Conservation (phyloP, 371 early-diverging fungal species). For the Actinomortierella wolfii region DNA sequence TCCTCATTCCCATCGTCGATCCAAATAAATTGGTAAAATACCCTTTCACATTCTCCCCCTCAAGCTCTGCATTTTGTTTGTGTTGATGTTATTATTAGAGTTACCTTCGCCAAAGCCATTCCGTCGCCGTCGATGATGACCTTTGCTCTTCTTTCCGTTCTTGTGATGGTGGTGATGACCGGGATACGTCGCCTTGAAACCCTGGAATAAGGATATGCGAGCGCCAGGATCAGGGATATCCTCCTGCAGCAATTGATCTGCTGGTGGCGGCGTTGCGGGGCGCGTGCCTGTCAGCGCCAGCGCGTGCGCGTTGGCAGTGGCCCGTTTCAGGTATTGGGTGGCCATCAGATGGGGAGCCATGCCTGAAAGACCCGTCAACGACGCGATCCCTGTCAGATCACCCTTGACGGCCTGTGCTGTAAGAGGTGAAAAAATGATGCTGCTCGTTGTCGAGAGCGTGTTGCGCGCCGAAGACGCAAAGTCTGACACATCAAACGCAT, state of each 20-base stretch:
- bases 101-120: conserved; percentile 40
- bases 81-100: conserved; percentile 6
- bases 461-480: conserved; percentile 38
- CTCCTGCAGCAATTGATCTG: conserved; percentile 51
- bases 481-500: conserved; percentile 33
- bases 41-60: conserved; percentile 4
- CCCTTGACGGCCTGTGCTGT: conserved; percentile 48
- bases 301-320: conserved; percentile 33
- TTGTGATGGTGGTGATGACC: conserved; percentile 25
- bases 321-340: conserved; percentile 41
- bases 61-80: neutral
- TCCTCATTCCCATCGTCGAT: no score
- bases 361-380: conserved; percentile 35
- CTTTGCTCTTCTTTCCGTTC: conserved; percentile 35
- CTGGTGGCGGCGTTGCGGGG: conserved; percentile 16
- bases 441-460: conserved; percentile 42
- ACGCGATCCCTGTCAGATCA: conserved; percentile 40
- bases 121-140: conserved; percentile 49
- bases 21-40: no score
- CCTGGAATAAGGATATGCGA: conserved; percentile 64
- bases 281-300: conserved; percentile 37
- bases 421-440: conserved; percentile 46
- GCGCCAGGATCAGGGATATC: conserved; percentile 65
- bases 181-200: conserved; percentile 65
- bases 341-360: conserved; percentile 49